A percentile compares a stretch with the other conserved stretches of the same genome.
phyloP scores from a whole-genome alignment of 441 rosid species.

The Macaranga tanarius region DNA sequence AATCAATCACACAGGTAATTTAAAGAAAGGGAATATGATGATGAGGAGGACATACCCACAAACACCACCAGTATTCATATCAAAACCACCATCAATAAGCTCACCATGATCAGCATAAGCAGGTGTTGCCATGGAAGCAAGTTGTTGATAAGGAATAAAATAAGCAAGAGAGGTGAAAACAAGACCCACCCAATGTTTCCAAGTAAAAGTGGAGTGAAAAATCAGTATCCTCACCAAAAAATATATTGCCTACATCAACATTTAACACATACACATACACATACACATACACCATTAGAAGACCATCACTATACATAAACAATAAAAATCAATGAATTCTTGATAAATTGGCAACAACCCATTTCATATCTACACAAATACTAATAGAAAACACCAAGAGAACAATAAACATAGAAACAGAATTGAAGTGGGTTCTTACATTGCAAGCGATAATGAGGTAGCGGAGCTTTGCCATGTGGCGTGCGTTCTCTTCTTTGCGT shows the following conservation, averaged over 20 bases:
- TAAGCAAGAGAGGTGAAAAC: slow-evolving; percentile 61
- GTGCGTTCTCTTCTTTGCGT: slow-evolving; percentile 77
- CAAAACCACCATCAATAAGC: slow-evolving; percentile 86
- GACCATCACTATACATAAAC: neutral
- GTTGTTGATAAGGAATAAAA: slow-evolving; percentile 69
- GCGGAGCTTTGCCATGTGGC: slow-evolving; percentile 68
- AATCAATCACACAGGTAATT: too few species aligned
- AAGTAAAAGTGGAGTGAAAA: slow-evolving; percentile 62
- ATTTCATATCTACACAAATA: neutral
- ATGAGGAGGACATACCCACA: slow-evolving; percentile 59
- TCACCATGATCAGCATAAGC: slow-evolving; percentile 65
- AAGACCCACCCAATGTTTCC: slow-evolving; percentile 83
- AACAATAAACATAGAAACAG: too few species aligned
- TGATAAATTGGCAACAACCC: neutral
- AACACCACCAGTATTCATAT: slow-evolving; percentile 82
- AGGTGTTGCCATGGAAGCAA: slow-evolving; percentile 76
- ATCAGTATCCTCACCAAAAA: slow-evolving; percentile 63
- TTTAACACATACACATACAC: neutral
- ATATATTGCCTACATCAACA: slow-evolving; percentile 50
- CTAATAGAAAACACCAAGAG: neutral
- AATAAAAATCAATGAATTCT: neutral
- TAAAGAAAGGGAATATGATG: neutral
- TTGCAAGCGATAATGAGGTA: slow-evolving; percentile 69
- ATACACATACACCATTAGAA: neutral
- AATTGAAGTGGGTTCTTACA: slow-evolving; percentile 28